Conservation (phyloP, 345 rosid genomes). For the Ceriops zippeliana region DNA sequence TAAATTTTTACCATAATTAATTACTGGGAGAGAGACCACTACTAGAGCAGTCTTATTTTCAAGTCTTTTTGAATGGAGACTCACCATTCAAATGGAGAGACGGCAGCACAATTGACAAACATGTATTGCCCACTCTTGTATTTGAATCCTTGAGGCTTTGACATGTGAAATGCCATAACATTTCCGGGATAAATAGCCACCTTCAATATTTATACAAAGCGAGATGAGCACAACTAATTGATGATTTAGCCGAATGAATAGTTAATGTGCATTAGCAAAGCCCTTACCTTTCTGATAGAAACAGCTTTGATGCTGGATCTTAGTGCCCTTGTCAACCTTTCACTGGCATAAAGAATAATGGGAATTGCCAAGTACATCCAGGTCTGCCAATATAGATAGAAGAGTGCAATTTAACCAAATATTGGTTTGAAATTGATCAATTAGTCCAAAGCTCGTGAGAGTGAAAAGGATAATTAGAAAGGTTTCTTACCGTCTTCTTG, state of each 20-base stretch:
- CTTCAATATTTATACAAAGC: conserved; percentile 20
- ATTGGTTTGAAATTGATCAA: no score
- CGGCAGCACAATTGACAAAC: conserved; percentile 79
- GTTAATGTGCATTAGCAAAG: no score
- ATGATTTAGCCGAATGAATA: not conserved
- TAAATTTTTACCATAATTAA: not conserved
- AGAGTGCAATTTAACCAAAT: no score
- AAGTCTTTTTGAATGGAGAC: not conserved
- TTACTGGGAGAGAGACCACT: not conserved
- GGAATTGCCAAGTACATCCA: conserved; percentile 84
- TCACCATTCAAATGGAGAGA: conserved; percentile 84
- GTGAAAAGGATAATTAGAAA: no score
- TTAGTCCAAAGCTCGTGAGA: no score
- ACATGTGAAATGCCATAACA: conserved; percentile 64
- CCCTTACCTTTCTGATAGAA: conserved; percentile 46
- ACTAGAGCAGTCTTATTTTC: not conserved
- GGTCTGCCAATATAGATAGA: conserved; percentile 35
- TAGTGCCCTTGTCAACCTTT: conserved; percentile 60
- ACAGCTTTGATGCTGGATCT: conserved; percentile 71
- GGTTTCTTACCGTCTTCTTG: conserved; percentile 55
- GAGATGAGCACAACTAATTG: not conserved
- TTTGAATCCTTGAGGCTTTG: conserved; percentile 68
- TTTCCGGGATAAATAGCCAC: conserved; percentile 76
- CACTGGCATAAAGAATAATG: conserved; percentile 46
- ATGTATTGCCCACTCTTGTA: conserved; percentile 83